Conservation (phyloP, 306 rosid genomes). For the Datisca glomerata region DNA sequence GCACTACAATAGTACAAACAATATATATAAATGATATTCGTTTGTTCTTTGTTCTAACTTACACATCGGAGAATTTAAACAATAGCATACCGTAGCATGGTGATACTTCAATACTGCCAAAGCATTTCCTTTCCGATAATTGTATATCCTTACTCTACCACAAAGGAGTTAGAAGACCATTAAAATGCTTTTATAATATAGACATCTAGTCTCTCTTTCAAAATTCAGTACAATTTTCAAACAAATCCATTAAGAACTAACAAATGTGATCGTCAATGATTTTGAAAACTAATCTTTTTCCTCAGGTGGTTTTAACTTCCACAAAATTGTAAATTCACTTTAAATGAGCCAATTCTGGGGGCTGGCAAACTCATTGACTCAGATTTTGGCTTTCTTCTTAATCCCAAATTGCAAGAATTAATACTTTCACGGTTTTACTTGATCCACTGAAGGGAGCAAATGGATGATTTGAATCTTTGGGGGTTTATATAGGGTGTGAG, state of each 20-base stretch:
- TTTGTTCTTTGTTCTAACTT: too few relatives aligned
- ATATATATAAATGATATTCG: not conserved
- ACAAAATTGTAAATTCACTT: too few relatives aligned
- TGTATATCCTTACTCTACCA: slow-evolving; percentile 70
- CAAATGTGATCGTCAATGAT: not conserved
- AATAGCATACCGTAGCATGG: slow-evolving; percentile 51
- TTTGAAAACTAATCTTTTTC: not conserved
- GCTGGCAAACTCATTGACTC: too few relatives aligned
- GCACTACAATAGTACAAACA: slow-evolving; percentile 34
- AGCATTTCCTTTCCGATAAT: slow-evolving; percentile 72
- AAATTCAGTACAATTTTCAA: not conserved
- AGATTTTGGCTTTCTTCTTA: too few relatives aligned
- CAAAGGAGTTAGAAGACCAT: slow-evolving; percentile 11
- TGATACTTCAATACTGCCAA: slow-evolving; percentile 86
- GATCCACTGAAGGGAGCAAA: too few relatives aligned
- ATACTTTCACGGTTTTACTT: too few relatives aligned
- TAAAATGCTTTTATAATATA: slow-evolving; percentile 1
- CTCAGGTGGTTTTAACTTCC: not conserved
- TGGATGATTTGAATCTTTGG: too few relatives aligned
- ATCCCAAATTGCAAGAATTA: too few relatives aligned
- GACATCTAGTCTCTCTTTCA: not conserved
- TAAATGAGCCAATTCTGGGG: too few relatives aligned
- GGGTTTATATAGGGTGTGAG: too few relatives aligned
- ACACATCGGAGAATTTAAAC: not conserved
- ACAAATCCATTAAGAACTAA: not conserved